These are phyloP conservation scores for Septoria petroselini DNA, from an alignment of 2,329 filamentous ascomycete genomes.

Conservation along the genomic window DNA sequence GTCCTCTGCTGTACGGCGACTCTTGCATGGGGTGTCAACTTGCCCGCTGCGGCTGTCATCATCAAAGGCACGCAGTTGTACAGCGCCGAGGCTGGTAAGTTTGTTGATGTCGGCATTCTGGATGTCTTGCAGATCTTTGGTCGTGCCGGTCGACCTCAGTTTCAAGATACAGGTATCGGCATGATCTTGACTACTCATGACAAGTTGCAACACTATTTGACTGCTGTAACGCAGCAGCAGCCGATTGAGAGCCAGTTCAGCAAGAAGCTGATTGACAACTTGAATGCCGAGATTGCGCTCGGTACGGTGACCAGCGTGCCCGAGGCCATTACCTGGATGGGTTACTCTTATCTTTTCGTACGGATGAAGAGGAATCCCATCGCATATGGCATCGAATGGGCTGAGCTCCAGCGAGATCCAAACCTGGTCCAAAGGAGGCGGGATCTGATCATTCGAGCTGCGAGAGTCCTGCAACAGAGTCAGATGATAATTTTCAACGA, in stretches of 20 bases:
- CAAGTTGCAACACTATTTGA: slow-evolving; percentile 84
- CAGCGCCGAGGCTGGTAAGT: slow-evolving; percentile 93
- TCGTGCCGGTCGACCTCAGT: slow-evolving; percentile 94
- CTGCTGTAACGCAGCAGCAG: slow-evolving; percentile 89
- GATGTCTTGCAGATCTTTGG: slow-evolving; percentile 98
- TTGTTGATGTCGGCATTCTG: slow-evolving; percentile 90
- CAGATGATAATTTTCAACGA: slow-evolving; percentile 99
- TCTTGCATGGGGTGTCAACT: slow-evolving; percentile 96
- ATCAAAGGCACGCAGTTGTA: slow-evolving; percentile 99
- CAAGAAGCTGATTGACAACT: slow-evolving; percentile 86
- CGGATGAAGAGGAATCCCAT: slow-evolving; percentile 91
- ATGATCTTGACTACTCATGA: slow-evolving; percentile 98
- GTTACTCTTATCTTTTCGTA: slow-evolving; percentile 96
- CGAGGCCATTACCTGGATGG: slow-evolving; percentile 95
- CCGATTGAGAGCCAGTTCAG: slow-evolving; percentile 98
- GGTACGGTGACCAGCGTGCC: slow-evolving; percentile 92
- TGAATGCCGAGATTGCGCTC: slow-evolving; percentile 90
- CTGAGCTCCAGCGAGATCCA: slow-evolving; percentile 83
- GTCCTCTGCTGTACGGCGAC: slow-evolving; percentile 98
- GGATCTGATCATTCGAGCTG: slow-evolving; percentile 83
- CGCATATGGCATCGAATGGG: slow-evolving; percentile 92
- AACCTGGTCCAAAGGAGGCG: slow-evolving; percentile 80
- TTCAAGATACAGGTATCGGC: slow-evolving; percentile 94
- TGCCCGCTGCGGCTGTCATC: slow-evolving; percentile 91
- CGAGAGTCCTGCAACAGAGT: slow-evolving; percentile 79